Base-by-base conservation (phyloP, 2,329 filamentous ascomycete genomes). In the Colletotrichum liriopes region DNA sequence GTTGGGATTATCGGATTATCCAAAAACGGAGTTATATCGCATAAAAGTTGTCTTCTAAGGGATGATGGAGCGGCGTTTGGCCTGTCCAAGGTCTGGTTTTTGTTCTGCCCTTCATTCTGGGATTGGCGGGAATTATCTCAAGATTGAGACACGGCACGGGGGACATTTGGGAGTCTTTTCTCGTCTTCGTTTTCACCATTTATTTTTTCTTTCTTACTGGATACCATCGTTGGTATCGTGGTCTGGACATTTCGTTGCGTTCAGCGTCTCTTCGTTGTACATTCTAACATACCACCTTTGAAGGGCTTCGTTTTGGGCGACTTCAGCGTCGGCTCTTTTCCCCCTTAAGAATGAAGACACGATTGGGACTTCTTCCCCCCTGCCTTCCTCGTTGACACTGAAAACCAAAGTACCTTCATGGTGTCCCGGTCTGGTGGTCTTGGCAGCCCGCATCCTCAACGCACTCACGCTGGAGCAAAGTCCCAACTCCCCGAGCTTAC, bases 31-130 rank as follows among this genome's bases (percentile, higher is more conserved):
- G 68, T 68, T 71, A 20, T 23, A 58, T 71, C 26, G 64, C 68
- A 68, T 68, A 67, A 71, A 64, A 63, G 56, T 61, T 49, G 32
- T 67, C 64, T 71, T 65, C 51, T 56, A 11, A 37, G 26, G 64
- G 65, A 47, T 37, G 58, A 58, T 41, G 64, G 65, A 67, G 56
- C 32, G 68, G 68, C 68, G 68, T 71, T 58, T 18, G 16, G 49
- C 35, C 23, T 47, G 49, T 26, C 23, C 20, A 56, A n/a, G 64
- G 55, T 41, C 47, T 49, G 55, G 29, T 39, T 18, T 45, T 43
- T 39, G 23, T 32, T 35, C 37, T 67, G 65, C 18, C 26, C 5
- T 47, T 52, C 39, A 14, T 39, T 26, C 35, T 29, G 45, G 32
- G 45, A 26, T 43, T 32, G 47, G 26, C 23, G 32, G 56, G 51